These are phyloP conservation scores for Asterionellopsis glacialis DNA, from an alignment of 108 stramenopile species.

Conservation along the genomic window DNA sequence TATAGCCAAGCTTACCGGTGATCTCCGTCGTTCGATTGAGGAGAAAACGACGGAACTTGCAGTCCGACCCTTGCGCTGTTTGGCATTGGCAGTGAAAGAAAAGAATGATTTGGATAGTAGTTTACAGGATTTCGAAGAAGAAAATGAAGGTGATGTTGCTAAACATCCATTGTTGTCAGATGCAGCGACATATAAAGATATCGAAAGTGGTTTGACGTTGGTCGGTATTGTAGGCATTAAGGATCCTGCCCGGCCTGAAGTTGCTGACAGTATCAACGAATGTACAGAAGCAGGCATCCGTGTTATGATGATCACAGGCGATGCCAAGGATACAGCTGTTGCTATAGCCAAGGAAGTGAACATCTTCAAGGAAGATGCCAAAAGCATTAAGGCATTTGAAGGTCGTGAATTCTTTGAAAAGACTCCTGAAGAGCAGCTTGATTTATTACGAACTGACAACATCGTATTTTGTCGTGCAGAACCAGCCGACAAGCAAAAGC, in stretches of 20 bases:
- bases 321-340: slow-evolving; percentile 94
- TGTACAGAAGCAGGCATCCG: slow-evolving; percentile 94
- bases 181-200: slow-evolving; percentile 71
- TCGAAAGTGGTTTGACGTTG: slow-evolving; percentile 92
- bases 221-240: slow-evolving; percentile 95
- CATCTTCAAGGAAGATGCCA: slow-evolving; percentile 46
- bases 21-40: slow-evolving; percentile 56
- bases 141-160: slow-evolving; percentile 21
- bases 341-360: slow-evolving; percentile 85
- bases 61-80: slow-evolving; percentile 85
- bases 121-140: slow-evolving; percentile 39
- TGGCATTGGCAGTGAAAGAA: slow-evolving; percentile 92
- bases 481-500: slow-evolving; percentile 95
- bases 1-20: slow-evolving; percentile 60
- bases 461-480: slow-evolving; percentile 96
- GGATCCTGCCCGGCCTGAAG: slow-evolving; percentile 98
- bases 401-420: slow-evolving; percentile 83
- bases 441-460: slow-evolving; percentile 71
- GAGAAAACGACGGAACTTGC: slow-evolving; percentile 77
- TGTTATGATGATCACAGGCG: slow-evolving; percentile 99
- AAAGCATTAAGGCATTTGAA: slow-evolving; percentile 68
- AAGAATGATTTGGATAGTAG: slow-evolving; percentile 46
- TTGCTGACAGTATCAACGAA: slow-evolving; percentile 84
- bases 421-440: slow-evolving; percentile 60
- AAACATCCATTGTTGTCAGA: slow-evolving; percentile 65